A percentile compares a stretch with the other conserved stretches of the same genome.
phyloP scores from a whole-genome alignment of 805 yeast genomes.

The Metschnikowia baotianmanensis region DNA sequence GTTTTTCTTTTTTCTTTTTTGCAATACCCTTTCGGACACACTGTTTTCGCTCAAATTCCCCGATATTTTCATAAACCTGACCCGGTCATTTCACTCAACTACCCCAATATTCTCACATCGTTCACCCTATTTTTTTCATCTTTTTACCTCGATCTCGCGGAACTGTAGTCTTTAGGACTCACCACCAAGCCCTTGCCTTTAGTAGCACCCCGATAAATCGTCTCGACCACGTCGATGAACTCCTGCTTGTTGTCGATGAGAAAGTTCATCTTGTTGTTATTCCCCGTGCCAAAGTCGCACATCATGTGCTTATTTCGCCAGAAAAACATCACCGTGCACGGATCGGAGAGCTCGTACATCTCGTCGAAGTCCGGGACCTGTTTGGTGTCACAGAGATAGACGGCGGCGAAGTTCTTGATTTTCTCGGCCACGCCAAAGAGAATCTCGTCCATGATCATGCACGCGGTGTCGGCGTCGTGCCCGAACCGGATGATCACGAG shows the following conservation, averaged over 20 bases:
- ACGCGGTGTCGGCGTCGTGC: constrained; percentile 66
- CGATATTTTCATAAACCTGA: too few relatives aligned
- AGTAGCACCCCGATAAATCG: constrained; percentile 84
- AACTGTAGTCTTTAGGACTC: constrained; percentile 71
- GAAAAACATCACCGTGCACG: constrained; percentile 91
- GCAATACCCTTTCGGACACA: too few relatives aligned
- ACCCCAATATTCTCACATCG: too few relatives aligned
- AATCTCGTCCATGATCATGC: constrained; percentile 89
- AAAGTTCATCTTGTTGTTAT: constrained; percentile 91
- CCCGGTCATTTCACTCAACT: too few relatives aligned
- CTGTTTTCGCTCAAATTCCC: too few relatives aligned
- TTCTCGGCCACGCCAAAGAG: constrained; percentile 77
- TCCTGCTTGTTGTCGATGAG: constrained; percentile 75
- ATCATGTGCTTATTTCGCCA: constrained; percentile 92
- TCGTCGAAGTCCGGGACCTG: constrained; percentile 85
- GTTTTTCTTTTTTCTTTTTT: constrained; percentile 94
- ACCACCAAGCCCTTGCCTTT: constrained; percentile 91
- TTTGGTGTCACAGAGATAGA: constrained; percentile 85
- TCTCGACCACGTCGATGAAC: constrained; percentile 85
- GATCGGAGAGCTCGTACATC: constrained; percentile 89
- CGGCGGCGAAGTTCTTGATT: constrained; percentile 81
- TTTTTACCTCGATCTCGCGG: constrained; percentile 15
- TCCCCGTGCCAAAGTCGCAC: constrained; percentile 98
- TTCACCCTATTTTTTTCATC: too few relatives aligned
- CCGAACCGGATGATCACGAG: constrained; percentile 90